A percentile compares a stretch with the other conserved stretches of the same genome.
Conservation (phyloP, 768 basidiomycete species). For the Suillus bovinus region DNA sequence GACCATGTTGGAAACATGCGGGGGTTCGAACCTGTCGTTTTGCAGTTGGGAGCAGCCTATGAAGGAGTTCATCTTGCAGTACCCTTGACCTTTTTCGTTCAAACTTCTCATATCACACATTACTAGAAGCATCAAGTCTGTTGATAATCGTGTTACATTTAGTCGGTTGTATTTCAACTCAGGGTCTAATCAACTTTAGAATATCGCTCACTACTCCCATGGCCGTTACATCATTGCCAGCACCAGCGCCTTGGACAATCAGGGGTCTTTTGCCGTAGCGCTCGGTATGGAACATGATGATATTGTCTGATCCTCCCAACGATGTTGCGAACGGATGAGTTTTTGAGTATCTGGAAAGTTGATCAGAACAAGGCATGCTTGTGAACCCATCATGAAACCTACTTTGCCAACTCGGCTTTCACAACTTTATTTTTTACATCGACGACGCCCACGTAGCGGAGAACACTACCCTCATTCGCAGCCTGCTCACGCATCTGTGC, state of each 20-base stretch:
- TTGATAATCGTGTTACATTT: conserved; percentile 3
- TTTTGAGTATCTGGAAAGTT: conserved; percentile 66
- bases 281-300: conserved; percentile 95
- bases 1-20: conserved; percentile 44
- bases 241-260: conserved; percentile 94
- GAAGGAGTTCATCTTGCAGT: conserved; percentile 62
- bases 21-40: conserved; percentile 41
- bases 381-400: conserved; percentile 30
- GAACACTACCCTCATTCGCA: conserved; percentile 74
- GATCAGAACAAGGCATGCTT: neutral
- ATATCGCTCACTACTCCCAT: conserved; percentile 96
- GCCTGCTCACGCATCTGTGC: conserved; percentile 78
- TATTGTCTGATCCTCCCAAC: conserved; percentile 95
- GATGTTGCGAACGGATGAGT: conserved; percentile 96
- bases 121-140: neutral
- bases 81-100: conserved; percentile 45
- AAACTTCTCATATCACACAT: neutral
- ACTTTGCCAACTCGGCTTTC: conserved; percentile 90
- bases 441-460: conserved; percentile 93
- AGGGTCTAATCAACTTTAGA: conserved; percentile 47
- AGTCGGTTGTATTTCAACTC: conserved; percentile 7
- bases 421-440: conserved; percentile 73
- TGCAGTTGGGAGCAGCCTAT: conserved; percentile 66
- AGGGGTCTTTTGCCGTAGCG: conserved; percentile 87
- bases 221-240: conserved; percentile 97